phyloP scores from a whole-genome alignment of 768 basidiomycete genomes.

The Tylopilus intermedius region DNA sequence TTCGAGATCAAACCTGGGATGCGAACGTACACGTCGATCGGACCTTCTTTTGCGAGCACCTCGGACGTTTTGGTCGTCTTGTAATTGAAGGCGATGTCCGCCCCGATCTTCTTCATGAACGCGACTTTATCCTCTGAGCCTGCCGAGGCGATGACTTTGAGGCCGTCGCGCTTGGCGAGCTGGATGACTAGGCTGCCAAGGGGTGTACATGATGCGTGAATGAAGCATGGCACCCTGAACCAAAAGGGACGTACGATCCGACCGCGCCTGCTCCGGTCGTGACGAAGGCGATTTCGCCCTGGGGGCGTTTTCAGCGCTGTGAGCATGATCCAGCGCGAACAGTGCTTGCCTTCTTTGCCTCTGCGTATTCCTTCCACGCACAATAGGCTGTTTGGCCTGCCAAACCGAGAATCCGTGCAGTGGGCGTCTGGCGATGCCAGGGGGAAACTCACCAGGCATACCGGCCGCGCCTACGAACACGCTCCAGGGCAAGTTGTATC shows the following conservation, averaged over 20 bases:
- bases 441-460: constrained; percentile 1
- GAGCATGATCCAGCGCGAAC: neutral
- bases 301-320: neutral
- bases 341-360: neutral
- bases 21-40: neutral
- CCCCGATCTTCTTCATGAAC: constrained; percentile 3
- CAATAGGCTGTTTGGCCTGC: constrained; percentile 5
- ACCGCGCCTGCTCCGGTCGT: constrained; percentile 1
- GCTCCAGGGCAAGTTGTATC: constrained; percentile 1
- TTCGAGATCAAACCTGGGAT: neutral
- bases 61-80: constrained; percentile 5
- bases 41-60: constrained; percentile 4
- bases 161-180: constrained; percentile 8
- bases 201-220: neutral
- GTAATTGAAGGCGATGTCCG: constrained; percentile 2
- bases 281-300: constrained; percentile 5
- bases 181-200: neutral
- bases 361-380: constrained; percentile 7
- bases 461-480: constrained; percentile 2
- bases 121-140: constrained; percentile 4
- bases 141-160: constrained; percentile 7
- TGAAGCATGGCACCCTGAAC: neutral
- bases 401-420: neutral
- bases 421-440: no score
- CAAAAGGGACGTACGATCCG: neutral